A percentile compares a stretch with the other conserved stretches of the same genome.
These are phyloP conservation scores for Monosporozyma aquatica DNA, from an alignment of 805 yeast species.

Conservation along the genomic window DNA sequence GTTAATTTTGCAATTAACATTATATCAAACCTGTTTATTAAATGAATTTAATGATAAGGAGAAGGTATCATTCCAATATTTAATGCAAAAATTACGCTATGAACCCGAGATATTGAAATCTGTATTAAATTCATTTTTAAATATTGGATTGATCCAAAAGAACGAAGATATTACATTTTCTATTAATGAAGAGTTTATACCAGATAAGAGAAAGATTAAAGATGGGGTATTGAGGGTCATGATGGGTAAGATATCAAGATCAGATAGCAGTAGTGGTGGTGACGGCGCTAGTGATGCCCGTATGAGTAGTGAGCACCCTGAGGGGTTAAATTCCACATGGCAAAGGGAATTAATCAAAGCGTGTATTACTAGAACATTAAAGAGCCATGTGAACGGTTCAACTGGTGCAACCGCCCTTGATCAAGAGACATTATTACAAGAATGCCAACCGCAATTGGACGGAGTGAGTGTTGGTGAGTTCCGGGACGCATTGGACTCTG, in stretches of 20 bases:
- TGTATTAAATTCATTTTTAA: constrained; percentile 17
- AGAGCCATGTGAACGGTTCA: too few species aligned
- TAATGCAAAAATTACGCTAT: constrained; percentile 8
- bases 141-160: constrained; percentile 11
- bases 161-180: constrained; percentile 5
- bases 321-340: constrained; percentile 24
- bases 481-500: constrained; percentile 20
- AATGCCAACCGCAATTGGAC: constrained; percentile 10
- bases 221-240: constrained; percentile 20
- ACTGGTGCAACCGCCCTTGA: too few species aligned
- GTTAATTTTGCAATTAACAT: constrained; percentile 19
- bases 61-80: constrained; percentile 7
- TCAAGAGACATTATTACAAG: constrained; percentile 8
- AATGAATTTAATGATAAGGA: constrained; percentile 17
- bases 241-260: constrained; percentile 5
- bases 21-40: constrained; percentile 23
- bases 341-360: constrained; percentile 23
- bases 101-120: constrained; percentile 4
- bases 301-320: too few species aligned
- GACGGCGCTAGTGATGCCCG: too few species aligned
- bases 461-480: constrained; percentile 29
- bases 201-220: constrained; percentile 16
- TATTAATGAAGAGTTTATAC: constrained; percentile 17
- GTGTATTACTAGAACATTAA: constrained; percentile 20
- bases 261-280: too few species aligned